Evolutionary conservation across 2,329 filamentous ascomycete species (phyloP).

Genomic region (Blastomyces emzantsi): DNA sequence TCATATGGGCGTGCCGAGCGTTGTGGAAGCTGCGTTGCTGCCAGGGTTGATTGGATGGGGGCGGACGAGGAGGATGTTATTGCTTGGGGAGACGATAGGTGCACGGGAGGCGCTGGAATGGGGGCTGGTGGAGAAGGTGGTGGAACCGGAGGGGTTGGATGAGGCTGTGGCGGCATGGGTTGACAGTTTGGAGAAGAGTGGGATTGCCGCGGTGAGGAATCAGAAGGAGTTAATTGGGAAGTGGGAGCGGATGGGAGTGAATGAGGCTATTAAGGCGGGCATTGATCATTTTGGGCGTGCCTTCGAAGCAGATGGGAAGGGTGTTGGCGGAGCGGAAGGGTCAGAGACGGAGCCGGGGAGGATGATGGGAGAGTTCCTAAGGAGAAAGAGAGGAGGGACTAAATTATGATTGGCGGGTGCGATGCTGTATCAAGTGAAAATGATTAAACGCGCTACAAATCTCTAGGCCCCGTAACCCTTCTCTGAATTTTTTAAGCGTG

Average conservation of each 20-base stretch:
- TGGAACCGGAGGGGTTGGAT: constrained; percentile 23
- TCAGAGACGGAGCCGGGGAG: constrained; percentile 8
- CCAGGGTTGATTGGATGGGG: constrained; percentile 33
- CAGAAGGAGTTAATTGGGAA: constrained; percentile 27
- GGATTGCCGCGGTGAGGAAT: constrained; percentile 24
- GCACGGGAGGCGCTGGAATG: constrained; percentile 27
- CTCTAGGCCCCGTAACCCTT: not conserved
- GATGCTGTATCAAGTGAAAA: not conserved
- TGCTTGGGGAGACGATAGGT: constrained; percentile 29
- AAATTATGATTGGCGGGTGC: not conserved
- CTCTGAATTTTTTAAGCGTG: not conserved
- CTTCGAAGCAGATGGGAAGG: constrained; percentile 14
- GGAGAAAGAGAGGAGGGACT: constrained; percentile 8
- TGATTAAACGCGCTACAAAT: not conserved
- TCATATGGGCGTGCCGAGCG: constrained; percentile 30
- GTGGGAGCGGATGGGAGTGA: constrained; percentile 23
- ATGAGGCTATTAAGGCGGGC: constrained; percentile 21
- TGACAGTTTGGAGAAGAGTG: constrained; percentile 23
- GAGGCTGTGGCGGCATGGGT: constrained; percentile 27
- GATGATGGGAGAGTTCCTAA: constrained; percentile 13
- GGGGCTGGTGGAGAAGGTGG: constrained; percentile 32
- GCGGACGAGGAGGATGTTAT: constrained; percentile 27
- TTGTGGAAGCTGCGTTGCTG: constrained; percentile 33
- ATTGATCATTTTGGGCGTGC: constrained; percentile 23
- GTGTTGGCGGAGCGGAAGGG: not conserved